Evolutionary conservation across 257 asterid species (phyloP), one percentile per base, ranked within the genome.

Genomic region (Plantago major): DNA sequence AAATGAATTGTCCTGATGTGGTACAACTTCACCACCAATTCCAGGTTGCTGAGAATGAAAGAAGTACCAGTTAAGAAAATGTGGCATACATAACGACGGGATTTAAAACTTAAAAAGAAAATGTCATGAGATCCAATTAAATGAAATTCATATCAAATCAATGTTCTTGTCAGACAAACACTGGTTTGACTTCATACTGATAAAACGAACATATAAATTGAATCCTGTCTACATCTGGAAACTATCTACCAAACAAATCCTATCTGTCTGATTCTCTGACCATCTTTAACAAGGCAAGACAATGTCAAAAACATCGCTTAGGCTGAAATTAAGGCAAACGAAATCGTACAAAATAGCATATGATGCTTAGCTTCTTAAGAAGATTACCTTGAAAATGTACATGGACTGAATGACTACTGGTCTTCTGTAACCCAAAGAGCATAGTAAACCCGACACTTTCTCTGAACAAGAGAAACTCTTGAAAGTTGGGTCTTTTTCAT

Each of bases 1-100:
- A 72, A 86, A 89, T 10, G 97, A 86, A 77, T 84, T 89, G 72
- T 89, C 97, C 74, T 89, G 95, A 78, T 89, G 97, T 9, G 95
- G 95, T 61, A 84, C 94, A 45, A 86, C 95, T 78, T 86, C 80
- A 63, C 95, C 95, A 30, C 95, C 92, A 60, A 87, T 87, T 62
- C 95, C 92, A 51, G 95, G 91, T 87, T 87, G 95, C 95, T 87
- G 84, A 66, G 67, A 75, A 62, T 45, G 28, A 53, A 72, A 73
- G 26, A 65, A 55, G 47, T 28, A 54, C 17, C 13, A 7, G 44
- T 15, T 60, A 52, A 65, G 48, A 47, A 10, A 30, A n/a, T 15
- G 8, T 14, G 12, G 40, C 6, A 33, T 33, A 4, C 42, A 22
- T 37, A n/a, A 56, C 11, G 38, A 18, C 49, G 61, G 49, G 42